Conservation (phyloP, 495 filamentous ascomycete genomes). For the Penicillium simplicissimum region DNA sequence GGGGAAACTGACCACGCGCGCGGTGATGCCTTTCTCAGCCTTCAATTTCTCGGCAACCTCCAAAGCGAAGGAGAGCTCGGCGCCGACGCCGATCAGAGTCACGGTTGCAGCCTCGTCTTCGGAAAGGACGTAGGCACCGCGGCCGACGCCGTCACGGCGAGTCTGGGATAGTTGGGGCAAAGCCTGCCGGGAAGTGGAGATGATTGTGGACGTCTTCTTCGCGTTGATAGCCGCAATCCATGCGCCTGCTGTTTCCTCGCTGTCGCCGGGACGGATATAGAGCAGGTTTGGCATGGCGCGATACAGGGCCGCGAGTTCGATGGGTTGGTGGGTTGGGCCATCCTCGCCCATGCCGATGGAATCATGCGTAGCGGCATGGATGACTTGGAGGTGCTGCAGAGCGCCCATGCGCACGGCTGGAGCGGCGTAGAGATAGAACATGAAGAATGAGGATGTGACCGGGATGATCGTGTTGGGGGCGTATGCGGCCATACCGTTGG, state of each 20-base stretch:
- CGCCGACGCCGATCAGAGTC: constrained; percentile 53
- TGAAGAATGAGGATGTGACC: constrained; percentile 57
- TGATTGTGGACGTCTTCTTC: constrained; percentile 47
- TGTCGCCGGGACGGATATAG: constrained; percentile 59
- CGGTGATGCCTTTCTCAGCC: constrained; percentile 37
- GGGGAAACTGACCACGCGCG: constrained; percentile 56
- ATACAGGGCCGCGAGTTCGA: constrained; percentile 57
- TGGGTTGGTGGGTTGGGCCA: constrained; percentile 62
- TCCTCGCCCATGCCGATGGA: constrained; percentile 60
- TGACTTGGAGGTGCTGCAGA: constrained; percentile 54
- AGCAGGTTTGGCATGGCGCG: constrained; percentile 61
- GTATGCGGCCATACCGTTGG: constrained; percentile 56
- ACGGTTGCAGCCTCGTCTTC: constrained; percentile 43
- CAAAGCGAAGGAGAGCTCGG: constrained; percentile 49
- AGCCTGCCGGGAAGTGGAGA: constrained; percentile 50
- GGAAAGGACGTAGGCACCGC: constrained; percentile 50
- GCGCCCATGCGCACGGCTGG: constrained; percentile 62
- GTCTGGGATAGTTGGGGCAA: constrained; percentile 46
- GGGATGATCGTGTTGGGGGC: constrained; percentile 52
- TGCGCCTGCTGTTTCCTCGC: constrained; percentile 57
- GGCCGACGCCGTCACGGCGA: constrained; percentile 40
- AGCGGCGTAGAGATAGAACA: constrained; percentile 63
- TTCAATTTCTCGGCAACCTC: constrained; percentile 37
- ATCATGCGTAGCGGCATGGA: constrained; percentile 64
- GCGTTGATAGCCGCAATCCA: constrained; percentile 51